A percentile compares a stretch with the other conserved stretches of the same genome.
Conservation (phyloP, 208 protist genomes). For the Histomonas meleagridis region DNA sequence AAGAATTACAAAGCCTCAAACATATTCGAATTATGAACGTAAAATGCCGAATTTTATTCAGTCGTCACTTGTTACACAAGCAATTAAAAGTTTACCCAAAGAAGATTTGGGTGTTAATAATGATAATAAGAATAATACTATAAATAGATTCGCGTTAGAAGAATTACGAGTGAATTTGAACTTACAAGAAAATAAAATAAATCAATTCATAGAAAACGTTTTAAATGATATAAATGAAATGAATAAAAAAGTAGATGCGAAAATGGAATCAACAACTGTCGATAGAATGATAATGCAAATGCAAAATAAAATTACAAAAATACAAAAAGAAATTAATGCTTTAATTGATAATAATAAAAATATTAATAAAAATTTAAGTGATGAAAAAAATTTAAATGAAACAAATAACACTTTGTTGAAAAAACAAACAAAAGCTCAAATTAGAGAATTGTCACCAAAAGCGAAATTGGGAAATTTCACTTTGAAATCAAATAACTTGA, state of each 20-base stretch:
- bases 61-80: not conserved
- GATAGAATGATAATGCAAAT: not conserved
- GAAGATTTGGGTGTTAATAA: not conserved
- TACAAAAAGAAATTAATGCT: not conserved
- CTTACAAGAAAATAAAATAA: not conserved
- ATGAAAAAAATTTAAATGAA: too few relatives aligned
- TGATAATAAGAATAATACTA: not conserved
- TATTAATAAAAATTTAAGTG: too few relatives aligned
- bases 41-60: not conserved
- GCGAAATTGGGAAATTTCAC: too few relatives aligned
- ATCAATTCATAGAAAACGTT: not conserved
- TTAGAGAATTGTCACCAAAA: too few relatives aligned
- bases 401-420: too few relatives aligned
- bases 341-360: too few relatives aligned
- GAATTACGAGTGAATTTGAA: not conserved
- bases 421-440: too few relatives aligned
- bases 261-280: not conserved
- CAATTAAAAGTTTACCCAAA: not conserved
- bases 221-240: not conserved
- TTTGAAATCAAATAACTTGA: too few relatives aligned
- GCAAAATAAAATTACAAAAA: not conserved
- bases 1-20: not conserved
- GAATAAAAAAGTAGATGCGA: not conserved
- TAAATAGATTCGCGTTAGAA: not conserved
- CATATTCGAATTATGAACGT: not conserved